Conservation (phyloP, 176 grass and related monocot species). For the Musa acuminata region DNA sequence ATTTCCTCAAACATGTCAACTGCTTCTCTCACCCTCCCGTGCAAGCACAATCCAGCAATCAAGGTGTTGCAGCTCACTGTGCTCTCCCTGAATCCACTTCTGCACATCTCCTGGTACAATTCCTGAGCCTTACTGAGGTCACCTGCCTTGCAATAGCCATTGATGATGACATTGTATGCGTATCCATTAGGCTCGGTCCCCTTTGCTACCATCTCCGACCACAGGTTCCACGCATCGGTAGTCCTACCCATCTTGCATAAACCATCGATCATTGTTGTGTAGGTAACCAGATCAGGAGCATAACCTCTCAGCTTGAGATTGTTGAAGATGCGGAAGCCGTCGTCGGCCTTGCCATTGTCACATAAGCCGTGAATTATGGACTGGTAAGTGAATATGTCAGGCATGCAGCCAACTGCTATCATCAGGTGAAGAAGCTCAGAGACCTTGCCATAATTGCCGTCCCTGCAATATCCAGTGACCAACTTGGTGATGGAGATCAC, state of each 20-base stretch:
- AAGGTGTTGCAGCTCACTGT: slow-evolving; percentile 57
- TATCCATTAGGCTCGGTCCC: slow-evolving; percentile 52
- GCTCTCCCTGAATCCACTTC: slow-evolving; percentile 45
- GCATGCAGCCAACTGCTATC: slow-evolving; percentile 38
- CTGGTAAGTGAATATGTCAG: slow-evolving; percentile 45
- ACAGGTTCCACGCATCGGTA: slow-evolving; percentile 28
- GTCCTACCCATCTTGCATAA: slow-evolving; percentile 35
- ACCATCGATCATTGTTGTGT: slow-evolving; percentile 44
- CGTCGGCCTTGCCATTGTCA: slow-evolving; percentile 18
- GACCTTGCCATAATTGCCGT: slow-evolving; percentile 51
- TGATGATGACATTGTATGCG: slow-evolving; percentile 37
- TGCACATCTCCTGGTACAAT: slow-evolving; percentile 60
- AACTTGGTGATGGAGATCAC: slow-evolving; percentile 29
- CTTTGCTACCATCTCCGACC: slow-evolving; percentile 58
- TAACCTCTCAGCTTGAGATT: slow-evolving; percentile 78
- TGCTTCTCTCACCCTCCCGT: slow-evolving; percentile 45
- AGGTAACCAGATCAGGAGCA: slow-evolving; percentile 30
- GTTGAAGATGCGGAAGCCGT: slow-evolving; percentile 52
- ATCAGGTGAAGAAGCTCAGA: slow-evolving; percentile 76
- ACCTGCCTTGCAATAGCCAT: slow-evolving; percentile 40
- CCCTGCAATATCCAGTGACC: slow-evolving; percentile 35
- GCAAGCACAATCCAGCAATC: slow-evolving; percentile 35
- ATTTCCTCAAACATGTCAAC: slow-evolving; percentile 46
- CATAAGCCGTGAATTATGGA: slow-evolving; percentile 48
- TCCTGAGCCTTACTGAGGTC: slow-evolving; percentile 46